These are phyloP conservation scores for Capronia coronata DNA, from an alignment of 2,329 filamentous ascomycete species.

Conservation along the genomic window DNA sequence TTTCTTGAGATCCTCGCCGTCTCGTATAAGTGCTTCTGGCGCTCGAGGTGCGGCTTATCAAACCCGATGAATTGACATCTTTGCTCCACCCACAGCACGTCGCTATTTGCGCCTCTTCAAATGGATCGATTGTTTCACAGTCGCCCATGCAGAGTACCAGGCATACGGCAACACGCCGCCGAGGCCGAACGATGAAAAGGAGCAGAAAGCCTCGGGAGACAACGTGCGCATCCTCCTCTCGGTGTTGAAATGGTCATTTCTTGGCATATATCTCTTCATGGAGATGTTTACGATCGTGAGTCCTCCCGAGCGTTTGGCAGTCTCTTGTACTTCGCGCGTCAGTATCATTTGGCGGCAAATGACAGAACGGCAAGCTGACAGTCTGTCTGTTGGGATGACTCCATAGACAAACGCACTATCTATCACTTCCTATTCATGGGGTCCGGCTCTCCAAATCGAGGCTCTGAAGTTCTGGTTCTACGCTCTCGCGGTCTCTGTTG, in stretches of 20 bases:
- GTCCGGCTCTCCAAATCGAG: constrained; percentile 49
- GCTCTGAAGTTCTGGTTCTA: constrained; percentile 66
- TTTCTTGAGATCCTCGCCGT: no score
- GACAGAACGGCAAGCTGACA: no score
- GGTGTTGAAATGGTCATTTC: constrained; percentile 51
- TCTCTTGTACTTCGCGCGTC: no score
- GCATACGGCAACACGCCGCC: constrained; percentile 9
- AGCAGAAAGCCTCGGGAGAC: constrained; percentile 20
- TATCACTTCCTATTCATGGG: constrained; percentile 40
- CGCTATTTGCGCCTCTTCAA: constrained; percentile 64
- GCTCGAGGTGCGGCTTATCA: background rate
- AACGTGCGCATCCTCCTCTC: constrained; percentile 46
- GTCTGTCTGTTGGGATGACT: background rate
- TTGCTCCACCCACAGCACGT: constrained; percentile 38
- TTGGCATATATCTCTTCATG: constrained; percentile 61
- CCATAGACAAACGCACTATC: constrained; percentile 46
- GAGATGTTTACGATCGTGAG: constrained; percentile 60
- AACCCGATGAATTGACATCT: background rate
- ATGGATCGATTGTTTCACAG: constrained; percentile 55
- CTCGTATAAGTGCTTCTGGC: no score
- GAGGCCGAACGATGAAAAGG: background rate
- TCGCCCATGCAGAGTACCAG: constrained; percentile 42
- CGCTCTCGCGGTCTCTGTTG: constrained; percentile 49
- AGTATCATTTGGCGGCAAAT: no score
- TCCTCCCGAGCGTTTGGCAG: constrained; percentile 29